Evolutionary conservation across 352 stramenopile genomes (phyloP).

Genomic region (Nannochloropsis limnetica): DNA sequence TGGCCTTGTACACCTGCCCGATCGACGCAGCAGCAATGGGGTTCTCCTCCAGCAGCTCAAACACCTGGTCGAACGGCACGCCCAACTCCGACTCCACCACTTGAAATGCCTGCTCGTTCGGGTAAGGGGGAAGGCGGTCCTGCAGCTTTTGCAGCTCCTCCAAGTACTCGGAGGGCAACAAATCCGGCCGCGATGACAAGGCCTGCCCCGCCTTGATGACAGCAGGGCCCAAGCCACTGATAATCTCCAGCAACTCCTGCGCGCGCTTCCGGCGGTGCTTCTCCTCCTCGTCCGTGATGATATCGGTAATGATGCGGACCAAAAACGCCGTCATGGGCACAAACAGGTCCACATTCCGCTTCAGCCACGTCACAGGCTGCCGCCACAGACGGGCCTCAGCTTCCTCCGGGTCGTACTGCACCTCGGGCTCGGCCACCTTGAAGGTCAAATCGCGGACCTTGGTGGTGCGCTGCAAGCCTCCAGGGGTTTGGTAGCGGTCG

Average conservation of each 20-base stretch:
- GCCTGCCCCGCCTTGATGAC: constrained; percentile 72
- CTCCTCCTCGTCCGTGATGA: constrained; percentile 51
- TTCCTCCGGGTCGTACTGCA: constrained; percentile 61
- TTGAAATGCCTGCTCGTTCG: constrained; percentile 59
- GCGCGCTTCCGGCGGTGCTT: constrained; percentile 56
- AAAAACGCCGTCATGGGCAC: constrained; percentile 58
- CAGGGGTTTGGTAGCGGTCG: constrained; percentile 34
- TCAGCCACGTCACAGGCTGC: constrained; percentile 65
- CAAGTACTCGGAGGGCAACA: constrained; percentile 67
- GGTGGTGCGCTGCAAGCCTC: constrained; percentile 34
- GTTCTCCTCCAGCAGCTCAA: constrained; percentile 63
- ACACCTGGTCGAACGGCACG: constrained; percentile 60
- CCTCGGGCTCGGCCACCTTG: constrained; percentile 62
- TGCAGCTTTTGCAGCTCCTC: constrained; percentile 72
- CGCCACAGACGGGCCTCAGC: constrained; percentile 60
- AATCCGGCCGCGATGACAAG: constrained; percentile 63
- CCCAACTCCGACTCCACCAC: constrained; percentile 65
- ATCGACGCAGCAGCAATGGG: constrained; percentile 69
- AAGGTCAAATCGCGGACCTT: constrained; percentile 41
- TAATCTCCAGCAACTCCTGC: constrained; percentile 61
- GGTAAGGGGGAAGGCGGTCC: constrained; percentile 66
- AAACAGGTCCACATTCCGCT: constrained; percentile 68
- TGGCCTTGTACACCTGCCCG: constrained; percentile 72
- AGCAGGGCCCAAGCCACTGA: constrained; percentile 61
- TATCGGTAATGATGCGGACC: constrained; percentile 46